Base-by-base conservation (phyloP, 371 early-diverging fungal species). In the Rhizopus stolonifer region DNA sequence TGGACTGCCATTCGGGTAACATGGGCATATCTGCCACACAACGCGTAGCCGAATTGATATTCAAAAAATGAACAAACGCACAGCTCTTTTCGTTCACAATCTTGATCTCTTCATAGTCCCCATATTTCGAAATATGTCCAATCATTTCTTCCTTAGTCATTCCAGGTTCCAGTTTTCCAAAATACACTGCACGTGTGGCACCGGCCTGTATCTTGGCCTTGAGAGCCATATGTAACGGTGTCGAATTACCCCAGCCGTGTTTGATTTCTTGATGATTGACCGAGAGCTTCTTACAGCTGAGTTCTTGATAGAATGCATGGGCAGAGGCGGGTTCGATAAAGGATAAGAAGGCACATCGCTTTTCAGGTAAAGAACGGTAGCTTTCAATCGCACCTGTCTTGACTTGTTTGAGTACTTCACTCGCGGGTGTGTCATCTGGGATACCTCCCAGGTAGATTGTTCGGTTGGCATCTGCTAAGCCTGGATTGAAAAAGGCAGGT, bases 381-480 rank as follows among this genome's bases (percentile, higher is more conserved):
- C 74, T 76, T 53, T 91, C 89, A 14, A 92, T 70, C 14, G 81
- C 64, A 11, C 93, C 93, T 14, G 83, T 82, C 23, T 80, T 84
- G 46, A 91, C 78, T 29, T 74, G 74, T 58, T 85, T 84, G 32
- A 90, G 74, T 17, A 92, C 70, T 17, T 90, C 90, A 31, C 81
- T 80, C 11, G 81, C 67, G 0, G 77, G 70, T 13, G 75, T 73
- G 21, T 81, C 82, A 0, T 69, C 53, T 10, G 81, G 79, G 4
- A 92, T 64, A 38, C 81, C 82, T 13, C 93, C 93, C 9, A 92
- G 54, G 58, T 91, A 92, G 19, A 92, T 76, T 5, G 91, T 90
- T 15, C 91, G 78, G 33, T 72, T 63, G 3, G 67, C 54, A 32
- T 84, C 83, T 17, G 56, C 52, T 21, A 54, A 48, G 11, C 43